Evolutionary conservation across 371 early-diverging fungal species (phyloP).

Genomic region (Amoeboaphelidium protococcarum): DNA sequence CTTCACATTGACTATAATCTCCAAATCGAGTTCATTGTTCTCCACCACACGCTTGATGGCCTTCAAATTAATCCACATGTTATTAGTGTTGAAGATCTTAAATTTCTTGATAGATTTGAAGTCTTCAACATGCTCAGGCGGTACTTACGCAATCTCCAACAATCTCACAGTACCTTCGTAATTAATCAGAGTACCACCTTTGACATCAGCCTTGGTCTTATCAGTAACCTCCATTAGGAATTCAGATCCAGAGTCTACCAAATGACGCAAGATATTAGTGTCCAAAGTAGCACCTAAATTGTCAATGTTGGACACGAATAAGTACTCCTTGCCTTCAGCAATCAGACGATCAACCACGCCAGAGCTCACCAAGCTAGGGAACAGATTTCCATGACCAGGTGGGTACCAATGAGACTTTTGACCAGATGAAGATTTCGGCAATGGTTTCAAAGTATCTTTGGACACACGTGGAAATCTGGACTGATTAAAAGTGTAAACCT

Average conservation of each 20-base stretch:
- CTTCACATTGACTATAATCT: slow-evolving; percentile 18
- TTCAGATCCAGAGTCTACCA: slow-evolving; percentile 9
- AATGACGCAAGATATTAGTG: slow-evolving; percentile 3
- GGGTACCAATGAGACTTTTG: slow-evolving; percentile 48
- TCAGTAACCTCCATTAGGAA: slow-evolving; percentile 22
- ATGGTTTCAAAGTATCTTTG: slow-evolving; percentile 72
- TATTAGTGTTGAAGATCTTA: slow-evolving; percentile 21
- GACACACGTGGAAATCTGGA: slow-evolving; percentile 83
- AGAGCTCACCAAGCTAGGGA: slow-evolving; percentile 73
- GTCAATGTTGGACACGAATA: slow-evolving; percentile 17
- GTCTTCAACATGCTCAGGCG: slow-evolving; percentile 11
- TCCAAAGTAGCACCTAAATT: slow-evolving; percentile 19
- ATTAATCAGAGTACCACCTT: slow-evolving; percentile 18
- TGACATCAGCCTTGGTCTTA: slow-evolving; percentile 19
- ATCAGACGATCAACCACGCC: slow-evolving; percentile 88
- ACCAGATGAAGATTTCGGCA: slow-evolving; percentile 27
- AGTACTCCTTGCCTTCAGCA: slow-evolving; percentile 88
- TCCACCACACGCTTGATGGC: slow-evolving; percentile 10
- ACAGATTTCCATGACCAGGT: slow-evolving; percentile 98
- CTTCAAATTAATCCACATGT: slow-evolving; percentile 14
- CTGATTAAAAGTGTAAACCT: slow-evolving; percentile 93
- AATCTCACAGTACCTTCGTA: slow-evolving; percentile 12
- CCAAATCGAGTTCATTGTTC: slow-evolving; percentile 7
- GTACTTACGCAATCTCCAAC: slow-evolving; percentile 20
- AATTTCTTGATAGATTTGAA: slow-evolving; percentile 19